Percentiles rank a stretch among this genome's conserved stretches.
phyloP scores from a whole-genome alignment of 2,329 filamentous ascomycete species.

The Xylaria sp. region DNA sequence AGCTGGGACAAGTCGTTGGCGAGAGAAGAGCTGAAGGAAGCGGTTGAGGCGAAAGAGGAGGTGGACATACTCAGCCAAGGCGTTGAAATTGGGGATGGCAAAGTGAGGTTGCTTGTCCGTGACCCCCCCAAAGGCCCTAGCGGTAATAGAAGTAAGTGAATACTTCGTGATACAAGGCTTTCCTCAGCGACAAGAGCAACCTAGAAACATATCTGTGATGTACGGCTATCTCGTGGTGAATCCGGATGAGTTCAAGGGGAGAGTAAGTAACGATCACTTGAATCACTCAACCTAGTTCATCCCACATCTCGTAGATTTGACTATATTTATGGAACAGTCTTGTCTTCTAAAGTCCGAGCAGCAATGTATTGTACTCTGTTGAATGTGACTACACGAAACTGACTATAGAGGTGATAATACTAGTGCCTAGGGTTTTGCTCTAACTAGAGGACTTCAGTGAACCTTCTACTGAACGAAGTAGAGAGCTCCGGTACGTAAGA shows the following conservation, averaged over 20 bases:
- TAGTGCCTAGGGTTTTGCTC: not conserved
- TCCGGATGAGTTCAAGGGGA: not conserved
- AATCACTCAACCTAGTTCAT: not conserved
- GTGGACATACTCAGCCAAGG: slow-evolving; percentile 71
- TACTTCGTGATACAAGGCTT: slow-evolving; percentile 21
- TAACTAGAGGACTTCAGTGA: too few relatives aligned
- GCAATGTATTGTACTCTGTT: not conserved
- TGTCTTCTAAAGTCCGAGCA: not conserved
- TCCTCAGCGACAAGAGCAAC: slow-evolving; percentile 12
- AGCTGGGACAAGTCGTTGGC: slow-evolving; percentile 72
- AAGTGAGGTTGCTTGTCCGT: slow-evolving; percentile 71
- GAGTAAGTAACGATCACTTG: slow-evolving; percentile 8
- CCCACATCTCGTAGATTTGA: not conserved
- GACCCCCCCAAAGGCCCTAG: slow-evolving; percentile 68
- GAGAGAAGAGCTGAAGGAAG: slow-evolving; percentile 56
- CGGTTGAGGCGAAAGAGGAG: slow-evolving; percentile 54
- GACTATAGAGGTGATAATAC: not conserved
- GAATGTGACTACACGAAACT: not conserved
- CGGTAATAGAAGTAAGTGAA: slow-evolving; percentile 56
- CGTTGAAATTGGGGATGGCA: slow-evolving; percentile 74
- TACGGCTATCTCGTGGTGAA: slow-evolving; percentile 5
- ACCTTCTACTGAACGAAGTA: too few relatives aligned
- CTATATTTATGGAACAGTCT: not conserved
- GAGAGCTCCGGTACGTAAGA: too few relatives aligned
- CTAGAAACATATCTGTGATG: slow-evolving; percentile 14